Conservation (phyloP, 148 eudicot genomes). For the Heliosperma pusillum region DNA sequence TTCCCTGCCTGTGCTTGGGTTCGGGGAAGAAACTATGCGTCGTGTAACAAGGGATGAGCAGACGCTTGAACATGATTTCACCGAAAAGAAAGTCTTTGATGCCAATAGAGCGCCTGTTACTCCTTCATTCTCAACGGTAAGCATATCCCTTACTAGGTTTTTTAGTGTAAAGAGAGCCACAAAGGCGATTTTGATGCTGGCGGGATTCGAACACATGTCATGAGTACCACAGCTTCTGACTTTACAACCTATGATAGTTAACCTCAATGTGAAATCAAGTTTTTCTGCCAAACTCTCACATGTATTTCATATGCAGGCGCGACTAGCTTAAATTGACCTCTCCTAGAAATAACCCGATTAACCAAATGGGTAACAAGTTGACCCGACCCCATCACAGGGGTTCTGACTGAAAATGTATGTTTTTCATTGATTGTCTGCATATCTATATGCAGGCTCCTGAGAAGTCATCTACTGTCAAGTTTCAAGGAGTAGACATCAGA, state of each 20-base stretch:
- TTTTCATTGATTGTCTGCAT: background rate
- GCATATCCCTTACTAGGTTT: too few species aligned
- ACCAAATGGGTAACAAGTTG: too few species aligned
- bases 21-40: background rate
- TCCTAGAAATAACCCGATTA: too few species aligned
- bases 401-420: background rate
- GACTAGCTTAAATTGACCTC: too few species aligned
- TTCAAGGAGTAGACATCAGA: conserved; percentile 17
- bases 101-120: background rate
- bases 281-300: background rate
- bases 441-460: background rate
- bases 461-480: background rate
- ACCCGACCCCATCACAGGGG: background rate
- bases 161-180: too few species aligned
- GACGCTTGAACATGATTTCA: background rate
- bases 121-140: conserved; percentile 3
- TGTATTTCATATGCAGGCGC: background rate
- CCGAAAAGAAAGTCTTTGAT: background rate
- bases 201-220: too few species aligned
- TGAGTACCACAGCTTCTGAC: too few species aligned
- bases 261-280: too few species aligned
- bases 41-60: conserved; percentile 8
- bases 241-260: too few species aligned
- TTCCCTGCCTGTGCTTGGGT: background rate
- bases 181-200: too few species aligned